These are phyloP conservation scores for Phytophthora syringae DNA, from an alignment of 352 stramenopile genomes.

Conservation along the genomic window DNA sequence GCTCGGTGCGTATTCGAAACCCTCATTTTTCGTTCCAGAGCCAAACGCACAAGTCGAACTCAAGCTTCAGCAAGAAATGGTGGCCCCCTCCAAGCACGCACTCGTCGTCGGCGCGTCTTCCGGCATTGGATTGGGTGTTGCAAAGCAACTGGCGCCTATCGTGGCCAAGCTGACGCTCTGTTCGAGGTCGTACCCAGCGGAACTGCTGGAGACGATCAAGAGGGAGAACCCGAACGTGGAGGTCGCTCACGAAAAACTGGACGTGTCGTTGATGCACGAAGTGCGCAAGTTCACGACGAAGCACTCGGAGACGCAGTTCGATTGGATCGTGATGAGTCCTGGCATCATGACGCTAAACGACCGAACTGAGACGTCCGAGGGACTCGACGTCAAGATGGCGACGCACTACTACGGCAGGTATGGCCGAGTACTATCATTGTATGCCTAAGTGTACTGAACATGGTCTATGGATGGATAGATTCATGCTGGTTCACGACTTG, in stretches of 20 bases:
- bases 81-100: constrained; percentile 23
- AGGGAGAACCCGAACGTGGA: constrained; percentile 17
- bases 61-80: constrained; percentile 28
- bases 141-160: constrained; percentile 24
- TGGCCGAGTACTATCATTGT: too few species aligned
- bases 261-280: constrained; percentile 24
- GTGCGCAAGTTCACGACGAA: constrained; percentile 21
- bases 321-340: constrained; percentile 33
- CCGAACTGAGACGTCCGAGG: constrained; percentile 27
- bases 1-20: constrained; percentile 1
- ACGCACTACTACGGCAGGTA: constrained; percentile 36
- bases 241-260: constrained; percentile 20
- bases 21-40: constrained; percentile 4
- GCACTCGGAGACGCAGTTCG: constrained; percentile 22
- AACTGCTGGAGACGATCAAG: constrained; percentile 16
- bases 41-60: constrained; percentile 17
- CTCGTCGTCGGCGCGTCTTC: constrained; percentile 35
- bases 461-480: constrained; percentile 2
- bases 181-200: constrained; percentile 15
- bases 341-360: constrained; percentile 21
- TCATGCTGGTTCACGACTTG: constrained; percentile 34
- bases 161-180: constrained; percentile 30
- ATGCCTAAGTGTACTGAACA: background rate
- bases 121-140: constrained; percentile 24
- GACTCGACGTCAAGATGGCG: constrained; percentile 29